These are phyloP conservation scores for Emmonsiellopsis sp. DNA, from an alignment of 2,329 filamentous ascomycete species.

Conservation along the genomic window DNA sequence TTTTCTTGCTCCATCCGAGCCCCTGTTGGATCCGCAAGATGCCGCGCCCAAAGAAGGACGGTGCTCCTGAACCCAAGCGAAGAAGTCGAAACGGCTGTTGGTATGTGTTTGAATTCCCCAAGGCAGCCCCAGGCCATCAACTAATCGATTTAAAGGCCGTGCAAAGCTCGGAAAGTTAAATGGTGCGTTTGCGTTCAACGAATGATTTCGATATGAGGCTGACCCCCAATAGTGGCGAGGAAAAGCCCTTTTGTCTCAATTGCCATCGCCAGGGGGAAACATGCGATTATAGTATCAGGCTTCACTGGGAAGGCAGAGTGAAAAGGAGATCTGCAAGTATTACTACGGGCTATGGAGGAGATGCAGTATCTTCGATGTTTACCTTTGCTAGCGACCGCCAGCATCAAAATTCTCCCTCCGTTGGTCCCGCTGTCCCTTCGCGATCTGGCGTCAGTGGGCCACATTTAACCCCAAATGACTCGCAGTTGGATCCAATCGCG, in stretches of 20 bases:
- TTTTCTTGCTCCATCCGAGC: too few species aligned
- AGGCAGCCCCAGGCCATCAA: constrained; percentile 5
- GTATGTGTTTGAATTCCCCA: constrained; percentile 27
- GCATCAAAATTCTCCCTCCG: neutral
- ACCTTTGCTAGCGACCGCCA: neutral
- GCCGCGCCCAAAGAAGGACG: constrained; percentile 53
- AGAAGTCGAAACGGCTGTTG: constrained; percentile 56
- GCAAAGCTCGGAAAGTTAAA: constrained; percentile 65
- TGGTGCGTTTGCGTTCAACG: constrained; percentile 35
- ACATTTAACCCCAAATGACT: too few species aligned
- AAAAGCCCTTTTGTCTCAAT: constrained; percentile 62
- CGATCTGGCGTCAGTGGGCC: too few species aligned
- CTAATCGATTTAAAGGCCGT: constrained; percentile 46
- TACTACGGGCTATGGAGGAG: neutral
- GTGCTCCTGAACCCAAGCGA: constrained; percentile 50
- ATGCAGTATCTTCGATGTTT: neutral
- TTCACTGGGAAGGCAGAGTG: constrained; percentile 68
- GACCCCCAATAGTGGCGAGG: constrained; percentile 49
- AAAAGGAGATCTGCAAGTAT: constrained; percentile 4
- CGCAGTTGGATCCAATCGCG: too few species aligned
- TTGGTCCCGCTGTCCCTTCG: too few species aligned
- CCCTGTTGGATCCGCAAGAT: constrained; percentile 26
- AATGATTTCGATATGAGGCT: neutral
- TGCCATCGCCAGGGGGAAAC: constrained; percentile 61
- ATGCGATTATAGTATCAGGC: constrained; percentile 71